Percentiles rank a stretch among this genome's conserved stretches.
Conservation (phyloP, 495 filamentous ascomycete genomes). For the Astrothelium macrocarpum region DNA sequence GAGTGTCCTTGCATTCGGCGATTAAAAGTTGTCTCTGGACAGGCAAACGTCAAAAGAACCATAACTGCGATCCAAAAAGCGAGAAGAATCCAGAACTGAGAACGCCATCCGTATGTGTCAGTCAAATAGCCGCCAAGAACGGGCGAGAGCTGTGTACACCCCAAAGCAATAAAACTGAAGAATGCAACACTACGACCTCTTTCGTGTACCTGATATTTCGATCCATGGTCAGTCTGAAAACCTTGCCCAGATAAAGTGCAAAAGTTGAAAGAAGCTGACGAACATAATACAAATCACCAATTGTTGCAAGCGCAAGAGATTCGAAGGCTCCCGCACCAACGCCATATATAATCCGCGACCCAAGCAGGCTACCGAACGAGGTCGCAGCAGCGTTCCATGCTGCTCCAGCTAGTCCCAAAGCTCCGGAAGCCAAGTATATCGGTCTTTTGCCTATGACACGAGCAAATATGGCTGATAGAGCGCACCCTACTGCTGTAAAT, state of each 20-base stretch:
- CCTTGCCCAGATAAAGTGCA: no score
- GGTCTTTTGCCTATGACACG: conserved; percentile 19
- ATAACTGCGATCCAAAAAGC: background rate
- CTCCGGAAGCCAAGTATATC: conserved; percentile 15
- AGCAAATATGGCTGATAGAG: background rate
- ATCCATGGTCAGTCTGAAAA: no score
- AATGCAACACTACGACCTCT: background rate
- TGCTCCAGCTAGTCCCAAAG: conserved; percentile 13
- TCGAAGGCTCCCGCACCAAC: conserved; percentile 15
- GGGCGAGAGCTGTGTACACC: background rate
- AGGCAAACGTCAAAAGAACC: background rate
- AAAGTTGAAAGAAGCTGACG: no score
- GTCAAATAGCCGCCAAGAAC: background rate
- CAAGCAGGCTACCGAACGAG: conserved; percentile 18
- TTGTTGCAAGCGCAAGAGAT: conserved; percentile 12
- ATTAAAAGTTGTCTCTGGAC: background rate
- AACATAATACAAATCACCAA: conserved; percentile 21
- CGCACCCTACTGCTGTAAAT: background rate
- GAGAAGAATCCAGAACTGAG: background rate
- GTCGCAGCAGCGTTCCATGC: conserved; percentile 16
- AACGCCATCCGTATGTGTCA: background rate
- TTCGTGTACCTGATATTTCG: conserved; percentile 6
- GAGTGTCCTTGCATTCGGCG: no score
- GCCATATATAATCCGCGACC: conserved; percentile 16
- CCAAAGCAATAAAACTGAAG: background rate